Conservation (phyloP, 1,284 basidiomycete genomes). For the Apiotrichum brassicae region DNA sequence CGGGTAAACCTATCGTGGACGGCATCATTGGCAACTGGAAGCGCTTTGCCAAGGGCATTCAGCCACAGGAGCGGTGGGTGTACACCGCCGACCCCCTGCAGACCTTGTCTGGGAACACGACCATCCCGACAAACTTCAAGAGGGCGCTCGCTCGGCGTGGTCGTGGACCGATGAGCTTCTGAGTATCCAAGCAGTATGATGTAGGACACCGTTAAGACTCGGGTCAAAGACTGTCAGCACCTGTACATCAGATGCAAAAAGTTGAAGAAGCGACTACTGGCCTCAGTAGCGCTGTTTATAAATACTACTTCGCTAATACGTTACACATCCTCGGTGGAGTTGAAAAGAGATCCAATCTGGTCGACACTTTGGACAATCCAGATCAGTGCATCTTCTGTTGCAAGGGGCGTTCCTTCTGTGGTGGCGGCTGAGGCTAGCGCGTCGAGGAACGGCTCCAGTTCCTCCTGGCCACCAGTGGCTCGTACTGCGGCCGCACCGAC, state of each 20-base stretch:
- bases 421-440: neutral
- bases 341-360: neutral
- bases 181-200: too few species aligned
- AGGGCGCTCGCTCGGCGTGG: too few species aligned
- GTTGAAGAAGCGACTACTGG: too few species aligned
- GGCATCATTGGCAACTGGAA: conserved; percentile 36
- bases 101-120: too few species aligned
- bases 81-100: conserved; percentile 29
- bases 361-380: neutral
- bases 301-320: too few species aligned
- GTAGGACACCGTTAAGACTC: too few species aligned
- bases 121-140: too few species aligned
- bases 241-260: too few species aligned
- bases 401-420: neutral
- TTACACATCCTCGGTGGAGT: too few species aligned
- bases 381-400: neutral
- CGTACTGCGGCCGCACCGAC: neutral
- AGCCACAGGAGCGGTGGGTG: conserved; percentile 27
- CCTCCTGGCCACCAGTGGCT: neutral
- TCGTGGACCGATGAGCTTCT: too few species aligned
- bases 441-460: neutral
- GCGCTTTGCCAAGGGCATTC: conserved; percentile 26
- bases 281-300: too few species aligned
- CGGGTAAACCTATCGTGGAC: conserved; percentile 34
- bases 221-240: too few species aligned